Evolutionary conservation across 75 land plant genomes (phyloP).

Genomic region (Pinus albicaulis): DNA sequence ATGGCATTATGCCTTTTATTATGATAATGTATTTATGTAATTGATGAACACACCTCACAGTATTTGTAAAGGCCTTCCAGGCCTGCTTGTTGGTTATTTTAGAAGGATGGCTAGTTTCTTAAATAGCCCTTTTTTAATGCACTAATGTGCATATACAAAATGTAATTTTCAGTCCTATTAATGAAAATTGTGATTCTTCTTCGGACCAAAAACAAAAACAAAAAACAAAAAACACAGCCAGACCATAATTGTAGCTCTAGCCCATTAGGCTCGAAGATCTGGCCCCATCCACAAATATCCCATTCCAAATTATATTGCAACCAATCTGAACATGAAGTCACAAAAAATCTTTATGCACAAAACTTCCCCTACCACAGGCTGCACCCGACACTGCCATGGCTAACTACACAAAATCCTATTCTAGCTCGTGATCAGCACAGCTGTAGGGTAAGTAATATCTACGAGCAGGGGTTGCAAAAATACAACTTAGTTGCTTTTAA

Average conservation of each 20-base stretch:
- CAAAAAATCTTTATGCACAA: neutral
- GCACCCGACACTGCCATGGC: neutral
- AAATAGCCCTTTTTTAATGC: too few species aligned
- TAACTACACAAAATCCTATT: neutral
- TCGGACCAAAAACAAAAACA: too few species aligned
- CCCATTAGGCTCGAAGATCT: neutral
- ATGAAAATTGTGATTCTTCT: too few species aligned
- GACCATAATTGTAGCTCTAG: neutral
- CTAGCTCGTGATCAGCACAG: neutral
- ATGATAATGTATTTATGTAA: too few species aligned
- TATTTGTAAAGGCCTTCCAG: too few species aligned
- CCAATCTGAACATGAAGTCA: neutral
- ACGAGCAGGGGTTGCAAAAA: neutral
- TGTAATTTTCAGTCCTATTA: too few species aligned
- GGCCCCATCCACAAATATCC: neutral
- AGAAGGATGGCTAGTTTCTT: too few species aligned
- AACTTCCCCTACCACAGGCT: neutral
- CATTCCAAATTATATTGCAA: neutral
- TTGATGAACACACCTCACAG: too few species aligned
- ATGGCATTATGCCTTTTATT: too few species aligned
- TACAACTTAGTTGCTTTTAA: neutral
- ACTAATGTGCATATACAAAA: too few species aligned
- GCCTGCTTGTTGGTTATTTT: too few species aligned
- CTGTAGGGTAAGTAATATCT: neutral
- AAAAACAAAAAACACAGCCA: neutral